These are phyloP conservation scores for Claviceps humidiphila DNA, from an alignment of 2,329 filamentous ascomycete species.

Conservation along the genomic window DNA sequence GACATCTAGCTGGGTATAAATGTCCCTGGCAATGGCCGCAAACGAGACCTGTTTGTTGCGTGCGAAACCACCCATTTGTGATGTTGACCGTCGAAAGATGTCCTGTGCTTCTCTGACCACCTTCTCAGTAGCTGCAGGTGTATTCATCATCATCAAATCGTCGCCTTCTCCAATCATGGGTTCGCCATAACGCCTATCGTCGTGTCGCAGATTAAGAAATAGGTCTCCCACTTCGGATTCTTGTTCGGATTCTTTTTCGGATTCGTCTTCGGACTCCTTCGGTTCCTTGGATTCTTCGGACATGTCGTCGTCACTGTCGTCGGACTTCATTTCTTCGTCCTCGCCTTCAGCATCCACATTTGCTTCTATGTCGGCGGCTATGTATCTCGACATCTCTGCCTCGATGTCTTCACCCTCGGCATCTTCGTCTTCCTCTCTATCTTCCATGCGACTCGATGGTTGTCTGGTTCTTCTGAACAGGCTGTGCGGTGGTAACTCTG, in stretches of 20 bases:
- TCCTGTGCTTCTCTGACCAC: conserved; percentile 42
- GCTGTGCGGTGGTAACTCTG: conserved; percentile 20
- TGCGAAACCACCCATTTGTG: conserved; percentile 26
- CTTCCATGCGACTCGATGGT: conserved; percentile 6
- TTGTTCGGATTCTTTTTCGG: conserved; percentile 21
- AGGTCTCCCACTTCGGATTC: conserved; percentile 30
- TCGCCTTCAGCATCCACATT: conserved; percentile 24
- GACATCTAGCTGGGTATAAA: conserved; percentile 43
- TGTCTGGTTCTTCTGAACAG: conserved; percentile 18
- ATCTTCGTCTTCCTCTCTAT: conserved; percentile 14
- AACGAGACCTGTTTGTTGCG: conserved; percentile 50
- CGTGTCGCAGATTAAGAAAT: conserved; percentile 35
- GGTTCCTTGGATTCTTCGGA: conserved; percentile 18
- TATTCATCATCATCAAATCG: conserved; percentile 42
- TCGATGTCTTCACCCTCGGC: conserved; percentile 19
- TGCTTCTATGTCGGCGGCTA: conserved; percentile 24
- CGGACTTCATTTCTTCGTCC: conserved; percentile 24
- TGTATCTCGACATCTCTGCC: conserved; percentile 22
- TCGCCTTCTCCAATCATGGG: conserved; percentile 30
- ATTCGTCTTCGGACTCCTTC: conserved; percentile 6
- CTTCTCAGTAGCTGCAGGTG: conserved; percentile 39
- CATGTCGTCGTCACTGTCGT: conserved; percentile 23
- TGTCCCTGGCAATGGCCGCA: conserved; percentile 56
- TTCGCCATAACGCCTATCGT: conserved; percentile 25
- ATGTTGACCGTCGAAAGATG: conserved; percentile 39